Conservation (phyloP, 352 stramenopile genomes). For the Phytopythium cucurbitacearum region DNA sequence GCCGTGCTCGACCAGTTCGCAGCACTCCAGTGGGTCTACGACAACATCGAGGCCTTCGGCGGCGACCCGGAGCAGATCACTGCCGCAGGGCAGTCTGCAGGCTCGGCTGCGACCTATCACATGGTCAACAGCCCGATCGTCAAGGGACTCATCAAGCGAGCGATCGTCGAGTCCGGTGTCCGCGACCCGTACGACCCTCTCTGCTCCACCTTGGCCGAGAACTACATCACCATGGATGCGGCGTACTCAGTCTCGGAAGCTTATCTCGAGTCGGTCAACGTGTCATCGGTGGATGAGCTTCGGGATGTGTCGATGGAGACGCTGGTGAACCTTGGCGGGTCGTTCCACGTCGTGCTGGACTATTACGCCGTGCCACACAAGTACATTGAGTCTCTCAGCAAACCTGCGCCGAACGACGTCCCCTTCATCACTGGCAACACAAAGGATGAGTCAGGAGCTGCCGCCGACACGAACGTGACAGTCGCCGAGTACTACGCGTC, state of each 20-base stretch:
- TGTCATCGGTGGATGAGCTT: conserved; percentile 8
- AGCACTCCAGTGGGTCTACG: conserved; percentile 81
- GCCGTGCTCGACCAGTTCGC: conserved; percentile 61
- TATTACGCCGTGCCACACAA: conserved; percentile 9
- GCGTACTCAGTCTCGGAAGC: background rate
- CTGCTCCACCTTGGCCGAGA: conserved; percentile 1
- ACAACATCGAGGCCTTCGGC: conserved; percentile 69
- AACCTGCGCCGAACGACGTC: conserved; percentile 11
- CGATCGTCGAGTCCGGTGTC: conserved; percentile 6
- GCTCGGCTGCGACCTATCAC: conserved; percentile 11
- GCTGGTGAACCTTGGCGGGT: conserved; percentile 1
- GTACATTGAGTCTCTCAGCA: conserved; percentile 8
- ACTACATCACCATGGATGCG: conserved; percentile 4
- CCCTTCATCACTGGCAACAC: conserved; percentile 14
- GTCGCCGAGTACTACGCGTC: conserved; percentile 12
- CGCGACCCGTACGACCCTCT: conserved; percentile 2
- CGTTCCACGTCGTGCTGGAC: conserved; percentile 8
- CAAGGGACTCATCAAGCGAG: conserved; percentile 1
- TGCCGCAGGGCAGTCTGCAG: conserved; percentile 79
- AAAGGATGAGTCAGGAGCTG: conserved; percentile 10
- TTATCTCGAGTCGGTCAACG: conserved; percentile 7
- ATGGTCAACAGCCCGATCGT: conserved; percentile 3
- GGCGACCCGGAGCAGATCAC: conserved; percentile 77
- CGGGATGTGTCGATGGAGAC: conserved; percentile 6
- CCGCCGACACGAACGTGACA: conserved; percentile 12